These are phyloP conservation scores for Claviceps purpurea DNA, from an alignment of 2,329 filamentous ascomycete genomes.

Conservation along the genomic window DNA sequence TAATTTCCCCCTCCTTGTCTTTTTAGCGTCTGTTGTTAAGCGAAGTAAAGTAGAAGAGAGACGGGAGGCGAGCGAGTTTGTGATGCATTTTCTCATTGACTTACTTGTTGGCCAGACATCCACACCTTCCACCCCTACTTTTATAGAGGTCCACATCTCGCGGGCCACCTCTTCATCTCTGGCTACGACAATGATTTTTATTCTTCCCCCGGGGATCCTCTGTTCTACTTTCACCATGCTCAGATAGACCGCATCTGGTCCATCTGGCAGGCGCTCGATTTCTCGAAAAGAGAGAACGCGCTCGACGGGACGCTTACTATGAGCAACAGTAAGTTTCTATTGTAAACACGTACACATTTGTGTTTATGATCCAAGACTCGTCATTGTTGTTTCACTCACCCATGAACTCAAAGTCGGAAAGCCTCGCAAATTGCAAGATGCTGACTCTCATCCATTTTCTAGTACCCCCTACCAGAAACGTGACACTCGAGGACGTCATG, in stretches of 20 bases:
- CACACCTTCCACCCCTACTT: slow-evolving; percentile 2
- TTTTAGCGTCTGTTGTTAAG: no score
- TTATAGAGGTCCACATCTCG: not conserved
- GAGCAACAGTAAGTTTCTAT: slow-evolving; percentile 1
- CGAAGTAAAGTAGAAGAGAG: no score
- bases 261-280: slow-evolving; percentile 6
- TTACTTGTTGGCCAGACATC: not conserved
- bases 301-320: slow-evolving; percentile 1
- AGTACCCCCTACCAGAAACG: not conserved
- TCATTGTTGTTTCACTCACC: not conserved
- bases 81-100: not conserved
- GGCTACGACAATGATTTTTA: slow-evolving; percentile 4
- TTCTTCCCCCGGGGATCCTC: slow-evolving; percentile 3
- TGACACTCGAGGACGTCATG: not conserved
- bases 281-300: not conserved
- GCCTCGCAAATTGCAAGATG: not conserved
- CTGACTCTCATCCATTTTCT: not conserved
- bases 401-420: not conserved
- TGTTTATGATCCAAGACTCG: no score
- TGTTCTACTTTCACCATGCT: slow-evolving; percentile 4
- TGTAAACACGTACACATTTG: not conserved
- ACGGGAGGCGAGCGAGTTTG: no score
- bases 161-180: not conserved
- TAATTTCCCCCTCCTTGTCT: not conserved
- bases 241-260: slow-evolving; percentile 5